Conservation (phyloP, 345 rosid genomes). For the Ceriops tagal region DNA sequence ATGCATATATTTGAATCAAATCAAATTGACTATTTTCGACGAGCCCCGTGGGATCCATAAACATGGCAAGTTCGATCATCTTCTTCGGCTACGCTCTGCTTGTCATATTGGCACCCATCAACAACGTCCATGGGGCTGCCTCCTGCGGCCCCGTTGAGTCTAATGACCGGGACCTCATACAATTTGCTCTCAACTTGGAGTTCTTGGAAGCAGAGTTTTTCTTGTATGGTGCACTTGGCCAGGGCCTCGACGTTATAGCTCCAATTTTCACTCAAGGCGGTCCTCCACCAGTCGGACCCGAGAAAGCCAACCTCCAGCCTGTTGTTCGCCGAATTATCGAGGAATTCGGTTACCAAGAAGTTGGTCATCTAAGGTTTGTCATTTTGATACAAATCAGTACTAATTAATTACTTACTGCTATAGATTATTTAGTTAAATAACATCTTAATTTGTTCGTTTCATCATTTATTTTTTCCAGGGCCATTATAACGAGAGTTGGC, state of each 20-base stretch:
- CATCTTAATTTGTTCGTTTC: too few species aligned
- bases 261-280: constrained; percentile 47
- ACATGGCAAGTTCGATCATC: too few species aligned
- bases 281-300: constrained; percentile 49
- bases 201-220: constrained; percentile 60
- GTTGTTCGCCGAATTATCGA: constrained; percentile 35
- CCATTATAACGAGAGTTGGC: not conserved
- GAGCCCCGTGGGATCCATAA: too few species aligned
- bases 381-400: too few species aligned
- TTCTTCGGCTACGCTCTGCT: too few species aligned
- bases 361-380: constrained; percentile 63
- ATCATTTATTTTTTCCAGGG: not conserved
- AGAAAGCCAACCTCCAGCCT: constrained; percentile 53
- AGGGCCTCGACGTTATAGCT: constrained; percentile 47
- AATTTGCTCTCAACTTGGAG: constrained; percentile 59
- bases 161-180: constrained; percentile 43
- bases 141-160: constrained; percentile 33
- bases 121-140: too few species aligned
- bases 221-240: constrained; percentile 41
- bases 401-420: too few species aligned
- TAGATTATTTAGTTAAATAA: too few species aligned
- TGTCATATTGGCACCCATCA: too few species aligned
- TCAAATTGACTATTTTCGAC: too few species aligned
- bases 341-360: constrained; percentile 65
- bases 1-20: too few species aligned